phyloP scores from a whole-genome alignment of 2,329 filamentous ascomycete species.

The Aspergillus puulaauensis region DNA sequence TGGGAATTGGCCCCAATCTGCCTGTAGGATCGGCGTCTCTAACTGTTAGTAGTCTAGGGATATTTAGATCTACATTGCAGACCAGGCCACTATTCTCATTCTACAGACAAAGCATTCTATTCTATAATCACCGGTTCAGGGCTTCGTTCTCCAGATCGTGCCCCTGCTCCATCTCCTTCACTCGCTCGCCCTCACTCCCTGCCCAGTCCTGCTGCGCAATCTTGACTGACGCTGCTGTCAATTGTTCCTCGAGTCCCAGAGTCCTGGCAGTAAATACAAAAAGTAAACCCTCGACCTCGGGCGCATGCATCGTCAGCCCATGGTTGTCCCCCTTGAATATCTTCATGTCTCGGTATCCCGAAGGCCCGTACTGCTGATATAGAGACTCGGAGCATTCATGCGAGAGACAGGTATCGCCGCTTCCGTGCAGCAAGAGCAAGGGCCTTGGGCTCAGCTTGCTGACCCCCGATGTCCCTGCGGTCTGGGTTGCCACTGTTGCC shows the following conservation, averaged over 20 bases:
- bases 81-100: too few species aligned
- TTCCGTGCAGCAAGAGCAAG: constrained; percentile 41
- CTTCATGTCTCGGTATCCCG: constrained; percentile 34
- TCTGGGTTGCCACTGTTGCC: constrained; percentile 43
- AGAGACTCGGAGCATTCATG: constrained; percentile 35
- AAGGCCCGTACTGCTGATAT: constrained; percentile 36
- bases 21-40: too few species aligned
- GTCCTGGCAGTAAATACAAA: constrained; percentile 39
- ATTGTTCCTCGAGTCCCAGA: constrained; percentile 27
- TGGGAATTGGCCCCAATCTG: too few species aligned
- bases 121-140: too few species aligned
- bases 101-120: too few species aligned
- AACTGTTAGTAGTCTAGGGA: too few species aligned
- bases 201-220: constrained; percentile 20
- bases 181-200: constrained; percentile 16
- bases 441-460: constrained; percentile 32
- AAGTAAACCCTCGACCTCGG: constrained; percentile 39
- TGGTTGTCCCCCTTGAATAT: constrained; percentile 46
- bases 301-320: constrained; percentile 38
- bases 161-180: constrained; percentile 34
- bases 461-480: constrained; percentile 36
- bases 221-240: constrained; percentile 17
- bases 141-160: constrained; percentile 24
- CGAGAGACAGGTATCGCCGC: constrained; percentile 36
- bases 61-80: too few species aligned